A percentile compares a stretch with the other conserved stretches of the same genome.
These are phyloP conservation scores for Leptographium flavum DNA, from an alignment of 2,329 filamentous ascomycete species.

Conservation along the genomic window DNA sequence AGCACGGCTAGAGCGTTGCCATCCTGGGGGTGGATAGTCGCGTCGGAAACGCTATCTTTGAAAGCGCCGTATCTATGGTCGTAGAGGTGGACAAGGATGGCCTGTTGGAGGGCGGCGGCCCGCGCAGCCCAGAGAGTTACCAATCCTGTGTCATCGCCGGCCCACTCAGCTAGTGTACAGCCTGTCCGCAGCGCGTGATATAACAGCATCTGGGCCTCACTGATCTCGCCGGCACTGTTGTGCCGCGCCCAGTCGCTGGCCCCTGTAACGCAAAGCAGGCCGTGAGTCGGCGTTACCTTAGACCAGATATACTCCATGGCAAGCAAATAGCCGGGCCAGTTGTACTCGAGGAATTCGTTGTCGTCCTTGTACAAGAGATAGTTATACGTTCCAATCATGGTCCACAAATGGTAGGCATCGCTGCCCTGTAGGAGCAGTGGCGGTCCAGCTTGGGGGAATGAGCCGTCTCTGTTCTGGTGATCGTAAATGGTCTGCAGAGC, in stretches of 20 bases:
- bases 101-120: slow-evolving; percentile 25
- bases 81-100: slow-evolving; percentile 34
- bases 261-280: slow-evolving; percentile 34
- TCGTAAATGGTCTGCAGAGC: slow-evolving; percentile 28
- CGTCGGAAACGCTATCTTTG: slow-evolving; percentile 31
- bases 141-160: slow-evolving; percentile 21
- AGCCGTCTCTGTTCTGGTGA: slow-evolving; percentile 24
- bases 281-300: slow-evolving; percentile 15
- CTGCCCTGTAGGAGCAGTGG: slow-evolving; percentile 23
- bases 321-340: slow-evolving; percentile 19
- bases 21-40: slow-evolving; percentile 42
- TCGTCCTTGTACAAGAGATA: slow-evolving; percentile 40
- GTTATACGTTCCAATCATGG: slow-evolving; percentile 40
- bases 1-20: slow-evolving; percentile 41
- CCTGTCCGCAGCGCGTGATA: slow-evolving; percentile 40
- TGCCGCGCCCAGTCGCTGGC: slow-evolving; percentile 35
- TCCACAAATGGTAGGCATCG: slow-evolving; percentile 22
- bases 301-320: slow-evolving; percentile 17
- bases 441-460: slow-evolving; percentile 34
- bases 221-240: slow-evolving; percentile 33
- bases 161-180: slow-evolving; percentile 32
- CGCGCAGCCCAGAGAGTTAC: slow-evolving; percentile 24
- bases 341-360: slow-evolving; percentile 18
- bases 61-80: slow-evolving; percentile 33
- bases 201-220: slow-evolving; percentile 36